Evolutionary conservation across 371 early-diverging fungal species (phyloP).

Genomic region (Saksenaea oblongispora): DNA sequence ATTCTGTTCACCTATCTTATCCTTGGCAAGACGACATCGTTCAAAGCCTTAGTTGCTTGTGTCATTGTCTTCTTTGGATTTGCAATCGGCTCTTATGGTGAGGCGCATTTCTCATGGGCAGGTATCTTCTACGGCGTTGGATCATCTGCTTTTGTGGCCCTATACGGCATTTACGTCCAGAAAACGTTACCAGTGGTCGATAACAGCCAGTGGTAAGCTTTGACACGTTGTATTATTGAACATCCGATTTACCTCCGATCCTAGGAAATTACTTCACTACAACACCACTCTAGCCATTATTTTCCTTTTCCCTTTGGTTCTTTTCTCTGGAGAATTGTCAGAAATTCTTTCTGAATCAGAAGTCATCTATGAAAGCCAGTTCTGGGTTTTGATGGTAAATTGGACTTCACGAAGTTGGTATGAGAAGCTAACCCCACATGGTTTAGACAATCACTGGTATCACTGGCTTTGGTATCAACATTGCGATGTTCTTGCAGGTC

Average conservation of each 20-base stretch:
- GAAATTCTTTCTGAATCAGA: slow-evolving; percentile 46
- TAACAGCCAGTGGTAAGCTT: slow-evolving; percentile 68
- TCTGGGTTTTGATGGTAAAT: slow-evolving; percentile 70
- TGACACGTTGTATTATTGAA: not conserved
- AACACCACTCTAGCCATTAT: slow-evolving; percentile 70
- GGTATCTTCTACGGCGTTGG: slow-evolving; percentile 72
- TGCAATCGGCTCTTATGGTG: slow-evolving; percentile 71
- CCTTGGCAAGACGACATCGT: slow-evolving; percentile 60
- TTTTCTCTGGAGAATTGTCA: slow-evolving; percentile 64
- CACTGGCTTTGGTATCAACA: slow-evolving; percentile 75
- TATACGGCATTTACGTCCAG: slow-evolving; percentile 78
- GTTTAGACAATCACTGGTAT: slow-evolving; percentile 64
- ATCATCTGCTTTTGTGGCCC: slow-evolving; percentile 70
- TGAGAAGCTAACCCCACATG: not conserved
- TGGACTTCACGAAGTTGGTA: not conserved
- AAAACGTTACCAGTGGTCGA: slow-evolving; percentile 67
- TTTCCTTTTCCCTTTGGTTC: slow-evolving; percentile 59
- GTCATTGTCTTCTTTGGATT: slow-evolving; percentile 71
- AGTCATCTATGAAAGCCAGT: slow-evolving; percentile 54
- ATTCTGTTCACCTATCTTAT: slow-evolving; percentile 69
- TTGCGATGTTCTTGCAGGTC: slow-evolving; percentile 78
- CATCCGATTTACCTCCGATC: not conserved
- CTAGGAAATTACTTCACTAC: slow-evolving; percentile 70
- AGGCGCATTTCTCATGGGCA: slow-evolving; percentile 71
- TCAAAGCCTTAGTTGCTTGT: slow-evolving; percentile 61